Conservation (phyloP, 1,284 basidiomycete genomes). For the Cryptococcus deneoformans region DNA sequence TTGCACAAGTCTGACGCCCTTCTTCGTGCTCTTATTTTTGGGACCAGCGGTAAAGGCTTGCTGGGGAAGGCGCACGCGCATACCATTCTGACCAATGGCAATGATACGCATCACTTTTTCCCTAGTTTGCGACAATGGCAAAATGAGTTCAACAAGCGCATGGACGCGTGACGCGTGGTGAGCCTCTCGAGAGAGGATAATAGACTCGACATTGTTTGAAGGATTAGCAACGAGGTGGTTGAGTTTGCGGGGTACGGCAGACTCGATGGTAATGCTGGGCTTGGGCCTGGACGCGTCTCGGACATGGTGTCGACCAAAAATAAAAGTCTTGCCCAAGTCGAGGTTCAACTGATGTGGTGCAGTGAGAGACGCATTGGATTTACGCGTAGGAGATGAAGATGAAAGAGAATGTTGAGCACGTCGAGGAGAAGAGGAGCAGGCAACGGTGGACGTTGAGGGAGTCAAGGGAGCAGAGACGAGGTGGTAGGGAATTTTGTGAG, state of each 20-base stretch:
- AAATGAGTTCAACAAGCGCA: conserved; percentile 34
- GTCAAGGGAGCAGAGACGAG: conserved; percentile 21
- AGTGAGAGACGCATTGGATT: conserved; percentile 1
- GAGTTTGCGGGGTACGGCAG: conserved; percentile 13
- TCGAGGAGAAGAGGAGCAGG: conserved; percentile 31
- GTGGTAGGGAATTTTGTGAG: neutral
- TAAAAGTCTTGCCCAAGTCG: conserved; percentile 20
- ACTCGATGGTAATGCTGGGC: conserved; percentile 2
- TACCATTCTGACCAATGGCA: conserved; percentile 47
- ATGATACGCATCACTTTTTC: conserved; percentile 23
- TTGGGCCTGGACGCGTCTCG: conserved; percentile 4
- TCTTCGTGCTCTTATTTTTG: neutral
- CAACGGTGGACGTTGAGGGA: conserved; percentile 42
- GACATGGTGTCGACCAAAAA: conserved; percentile 41
- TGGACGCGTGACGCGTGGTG: conserved; percentile 44
- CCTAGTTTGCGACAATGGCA: neutral
- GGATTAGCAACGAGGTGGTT: conserved; percentile 11
- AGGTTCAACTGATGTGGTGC: conserved; percentile 8
- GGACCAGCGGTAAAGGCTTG: neutral
- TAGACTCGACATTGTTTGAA: conserved; percentile 15
- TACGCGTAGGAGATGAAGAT: neutral
- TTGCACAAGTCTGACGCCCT: conserved; percentile 16
- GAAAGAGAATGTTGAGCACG: neutral
- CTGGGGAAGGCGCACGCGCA: conserved; percentile 20
- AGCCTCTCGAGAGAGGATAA: conserved; percentile 39